Evolutionary conservation across 179 eudicot species (phyloP), one percentile per base, ranked within the genome.

Genomic region (Amaranthus tricolor): DNA sequence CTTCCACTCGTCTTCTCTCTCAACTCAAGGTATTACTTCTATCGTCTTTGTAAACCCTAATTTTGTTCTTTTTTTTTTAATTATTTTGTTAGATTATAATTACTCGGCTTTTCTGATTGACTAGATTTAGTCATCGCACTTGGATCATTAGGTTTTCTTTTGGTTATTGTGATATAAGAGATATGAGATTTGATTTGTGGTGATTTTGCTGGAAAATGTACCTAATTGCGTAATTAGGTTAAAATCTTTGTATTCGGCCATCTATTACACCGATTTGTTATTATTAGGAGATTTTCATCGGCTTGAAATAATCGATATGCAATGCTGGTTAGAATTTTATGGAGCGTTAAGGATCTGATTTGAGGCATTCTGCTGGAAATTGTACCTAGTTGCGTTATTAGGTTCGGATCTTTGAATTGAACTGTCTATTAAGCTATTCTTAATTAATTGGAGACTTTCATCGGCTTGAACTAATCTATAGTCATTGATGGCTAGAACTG

Each of bases 21-120:
- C 91, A 90, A 69, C 96, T 94, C 77, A 94, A 94, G 95, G 98
- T 90, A 66, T 45, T 14, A 9, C 13, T 21, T 9, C 8, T 40
- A n/a, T 6, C 10, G 5, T 5, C 16, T 51, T 60, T 31, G 40
- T 0, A 71, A 67, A 67, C 73, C 83, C 76, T 78, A 82, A 79
- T 66, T 79, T 48, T 60, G 4, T 44, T 58, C 2, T 20, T 15
- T 40, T 17, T 1, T 24, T 20, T 53, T 47, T 2, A 9, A 14
- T 16, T 15, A 14, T 57, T 24, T 9, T 61, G 3, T 11, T 6
- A 20, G 1, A 52, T 16, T 8, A 14, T 45, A 9, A 9, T 48
- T 40, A 15, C 2, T 7, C 43, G 17, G 20, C 5, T 40, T 7
- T 10, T 0, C 59, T 2, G 6, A 17, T 57, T 19, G 50, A 55